Evolutionary conservation across 805 yeast genomes (phyloP), one percentile per base, ranked within the genome.

Genomic region (Kazachstania bromeliacearum): DNA sequence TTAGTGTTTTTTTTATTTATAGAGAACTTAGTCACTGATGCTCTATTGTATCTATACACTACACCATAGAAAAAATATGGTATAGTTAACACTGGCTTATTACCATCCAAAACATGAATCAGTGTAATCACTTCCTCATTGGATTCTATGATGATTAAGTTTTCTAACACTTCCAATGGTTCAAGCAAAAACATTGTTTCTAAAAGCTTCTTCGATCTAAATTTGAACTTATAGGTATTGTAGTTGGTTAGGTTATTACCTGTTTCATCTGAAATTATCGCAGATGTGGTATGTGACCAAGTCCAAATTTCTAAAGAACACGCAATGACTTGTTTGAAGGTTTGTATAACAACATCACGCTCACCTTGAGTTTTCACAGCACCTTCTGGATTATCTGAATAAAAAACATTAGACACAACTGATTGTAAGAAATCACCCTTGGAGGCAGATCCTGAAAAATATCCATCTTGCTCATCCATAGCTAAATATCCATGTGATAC

Each of bases 81-180:
- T 10, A 85, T 62, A 0, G 94, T 81, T 4, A 73, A 48, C 38
- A 77, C 82, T 0, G 94, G 82, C 44, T 83, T 73, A 6, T 94
- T 81, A 0, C 92, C 89, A 59, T 88, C 96, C 33, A 88, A 60
- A 2, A 82, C 78, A 53, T 83, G 85, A 9, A 75, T 63, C 5
- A 70, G 48, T 6, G 55, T 45, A 18, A 47, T 46, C 4, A 50
- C 42, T 19, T 42, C 41, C 5, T 54, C 47, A 13, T 48, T 46
- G 4, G 42, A 43, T 15, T 57, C 58, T 8, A 58, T 48, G 13
- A 54, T 53, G 13, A 85, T 67, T 40, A 88, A 56, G 6, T 77
- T 68, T 48, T 83, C 94, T 38, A 85, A 58, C 0, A 79, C 75
- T 48, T 85, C 89, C 34, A 75, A 61, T 13, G 89, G 77, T 48